These are phyloP conservation scores for Neofusicoccum ribis DNA, from an alignment of 2,329 filamentous ascomycete species.

Conservation along the genomic window DNA sequence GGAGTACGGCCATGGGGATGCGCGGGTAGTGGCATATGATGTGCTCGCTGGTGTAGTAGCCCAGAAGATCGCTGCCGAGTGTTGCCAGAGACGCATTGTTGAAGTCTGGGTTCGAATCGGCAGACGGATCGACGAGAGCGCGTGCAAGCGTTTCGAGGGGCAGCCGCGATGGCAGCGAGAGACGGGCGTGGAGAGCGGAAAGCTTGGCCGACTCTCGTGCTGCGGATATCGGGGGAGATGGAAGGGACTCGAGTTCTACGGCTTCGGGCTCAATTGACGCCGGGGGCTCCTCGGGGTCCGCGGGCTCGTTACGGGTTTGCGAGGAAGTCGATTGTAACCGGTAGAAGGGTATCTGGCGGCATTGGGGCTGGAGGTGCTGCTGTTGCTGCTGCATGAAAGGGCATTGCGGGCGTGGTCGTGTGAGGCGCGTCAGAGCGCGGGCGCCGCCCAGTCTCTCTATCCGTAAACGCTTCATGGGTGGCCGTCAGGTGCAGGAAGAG, in stretches of 20 bases:
- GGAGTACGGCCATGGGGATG: conserved; percentile 83
- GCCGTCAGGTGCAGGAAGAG: not conserved
- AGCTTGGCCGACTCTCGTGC: conserved; percentile 81
- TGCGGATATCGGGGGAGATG: conserved; percentile 69
- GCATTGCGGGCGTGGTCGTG: conserved; percentile 47
- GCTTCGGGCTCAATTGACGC: not conserved
- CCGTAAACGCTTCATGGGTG: conserved; percentile 62
- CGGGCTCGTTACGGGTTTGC: not conserved
- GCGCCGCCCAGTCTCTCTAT: conserved; percentile 59
- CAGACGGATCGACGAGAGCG: conserved; percentile 80
- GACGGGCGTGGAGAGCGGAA: conserved; percentile 84
- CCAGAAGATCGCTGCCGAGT: conserved; percentile 78
- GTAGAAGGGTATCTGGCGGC: conserved; percentile 21
- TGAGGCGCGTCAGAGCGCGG: conserved; percentile 54
- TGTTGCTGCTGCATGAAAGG: conserved; percentile 25
- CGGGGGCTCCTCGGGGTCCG: not conserved
- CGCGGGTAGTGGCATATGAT: conserved; percentile 88
- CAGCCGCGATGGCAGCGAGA: conserved; percentile 77
- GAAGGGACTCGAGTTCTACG: conserved; percentile 46
- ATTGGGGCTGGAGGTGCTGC: conserved; percentile 14
- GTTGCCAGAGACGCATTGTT: conserved; percentile 86
- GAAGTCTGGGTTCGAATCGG: conserved; percentile 75
- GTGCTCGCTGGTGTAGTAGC: conserved; percentile 86
- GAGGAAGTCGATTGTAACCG: conserved; percentile 29
- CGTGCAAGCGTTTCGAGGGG: conserved; percentile 84